Conservation (phyloP, 2,329 filamentous ascomycete genomes). For the Arthrobotrys iridis region DNA sequence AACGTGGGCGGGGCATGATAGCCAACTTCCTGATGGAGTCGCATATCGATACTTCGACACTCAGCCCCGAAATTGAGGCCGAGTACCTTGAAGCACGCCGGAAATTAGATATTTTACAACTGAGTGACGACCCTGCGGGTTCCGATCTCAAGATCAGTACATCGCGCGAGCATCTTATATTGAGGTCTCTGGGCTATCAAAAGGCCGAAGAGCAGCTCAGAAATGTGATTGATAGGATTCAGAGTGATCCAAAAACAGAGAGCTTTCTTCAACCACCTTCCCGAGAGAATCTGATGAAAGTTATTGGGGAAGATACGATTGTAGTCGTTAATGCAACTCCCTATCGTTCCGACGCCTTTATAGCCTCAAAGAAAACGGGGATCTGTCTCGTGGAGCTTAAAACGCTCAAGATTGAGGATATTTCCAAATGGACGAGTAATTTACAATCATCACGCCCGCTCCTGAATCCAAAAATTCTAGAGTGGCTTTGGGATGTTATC, state of each 20-base stretch:
- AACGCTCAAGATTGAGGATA: neutral
- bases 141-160: neutral
- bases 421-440: neutral
- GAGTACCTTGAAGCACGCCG: constrained; percentile 7
- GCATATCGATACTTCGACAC: neutral
- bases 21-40: neutral
- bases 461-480: neutral
- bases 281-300: neutral
- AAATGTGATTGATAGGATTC: neutral
- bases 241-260: neutral
- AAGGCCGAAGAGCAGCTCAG: neutral
- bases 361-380: neutral
- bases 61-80: neutral
- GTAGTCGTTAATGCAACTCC: neutral
- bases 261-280: neutral
- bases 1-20: neutral
- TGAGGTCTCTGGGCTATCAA: neutral
- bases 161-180: neutral
- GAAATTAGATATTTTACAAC: neutral
- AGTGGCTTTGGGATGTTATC: constrained; percentile 12
- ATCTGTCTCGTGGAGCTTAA: neutral
- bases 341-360: neutral
- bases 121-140: neutral
- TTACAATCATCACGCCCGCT: neutral
- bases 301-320: neutral